These are phyloP conservation scores for Paraphaeosphaeria minitans DNA, from an alignment of 2,329 filamentous ascomycete genomes.

Conservation along the genomic window DNA sequence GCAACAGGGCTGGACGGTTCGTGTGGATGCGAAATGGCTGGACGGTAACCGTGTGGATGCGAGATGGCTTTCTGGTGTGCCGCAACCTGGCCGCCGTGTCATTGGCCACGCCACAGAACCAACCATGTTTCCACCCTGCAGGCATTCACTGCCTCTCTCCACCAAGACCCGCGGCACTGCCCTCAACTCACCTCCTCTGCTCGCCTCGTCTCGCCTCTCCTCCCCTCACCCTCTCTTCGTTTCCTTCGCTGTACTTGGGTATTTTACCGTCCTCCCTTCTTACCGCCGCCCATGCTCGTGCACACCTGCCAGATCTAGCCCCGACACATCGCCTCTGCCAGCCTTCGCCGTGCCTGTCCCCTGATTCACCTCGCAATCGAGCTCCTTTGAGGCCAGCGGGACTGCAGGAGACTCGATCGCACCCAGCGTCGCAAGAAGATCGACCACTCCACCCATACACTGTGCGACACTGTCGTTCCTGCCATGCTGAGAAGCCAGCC, in stretches of 20 bases:
- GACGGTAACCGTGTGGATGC: too few species aligned
- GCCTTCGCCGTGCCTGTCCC: conserved; percentile 14
- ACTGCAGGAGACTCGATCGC: conserved; percentile 71
- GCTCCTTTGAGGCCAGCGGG: conserved; percentile 83
- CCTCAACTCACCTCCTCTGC: neutral
- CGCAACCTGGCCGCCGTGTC: too few species aligned
- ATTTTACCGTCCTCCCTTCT: conserved; percentile 25
- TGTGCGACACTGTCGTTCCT: conserved; percentile 14
- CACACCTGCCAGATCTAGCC: conserved; percentile 8
- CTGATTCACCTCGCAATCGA: conserved; percentile 27
- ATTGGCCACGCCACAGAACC: conserved; percentile 10
- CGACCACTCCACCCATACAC: conserved; percentile 18
- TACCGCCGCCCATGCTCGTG: conserved; percentile 13
- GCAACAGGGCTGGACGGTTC: conserved; percentile 7
- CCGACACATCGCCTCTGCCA: conserved; percentile 8
- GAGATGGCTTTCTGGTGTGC: neutral
- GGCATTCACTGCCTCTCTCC: conserved; percentile 6
- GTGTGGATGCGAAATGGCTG: neutral
- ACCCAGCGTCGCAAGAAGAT: conserved; percentile 13
- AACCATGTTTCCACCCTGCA: conserved; percentile 12
- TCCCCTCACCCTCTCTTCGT: conserved; percentile 16
- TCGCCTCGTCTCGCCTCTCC: neutral
- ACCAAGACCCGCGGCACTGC: conserved; percentile 3
- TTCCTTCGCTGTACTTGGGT: conserved; percentile 30
- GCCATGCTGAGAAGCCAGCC: conserved; percentile 8